phyloP scores from a whole-genome alignment of 345 rosid genomes.

The Eucalyptus fibrosa region DNA sequence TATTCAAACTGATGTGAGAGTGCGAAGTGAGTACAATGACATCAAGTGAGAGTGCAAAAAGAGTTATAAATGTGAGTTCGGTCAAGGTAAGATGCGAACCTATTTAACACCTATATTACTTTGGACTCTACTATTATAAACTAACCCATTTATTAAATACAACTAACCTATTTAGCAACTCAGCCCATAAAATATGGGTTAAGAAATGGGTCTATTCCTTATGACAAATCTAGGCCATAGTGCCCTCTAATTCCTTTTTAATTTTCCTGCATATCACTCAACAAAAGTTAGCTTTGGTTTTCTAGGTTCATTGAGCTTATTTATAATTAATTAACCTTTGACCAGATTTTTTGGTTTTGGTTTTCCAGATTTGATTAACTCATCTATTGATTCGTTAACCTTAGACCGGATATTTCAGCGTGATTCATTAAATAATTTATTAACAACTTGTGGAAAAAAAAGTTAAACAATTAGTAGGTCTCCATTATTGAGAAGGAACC shows the following conservation, averaged over 20 bases:
- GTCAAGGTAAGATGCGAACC: background rate
- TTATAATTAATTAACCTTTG: background rate
- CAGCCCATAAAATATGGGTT: background rate
- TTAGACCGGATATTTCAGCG: background rate
- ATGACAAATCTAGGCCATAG: background rate
- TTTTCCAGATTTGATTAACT: background rate
- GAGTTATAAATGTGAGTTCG: too few species aligned
- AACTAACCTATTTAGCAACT: rapidly evolving
- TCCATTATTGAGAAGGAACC: background rate
- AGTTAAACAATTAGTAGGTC: background rate
- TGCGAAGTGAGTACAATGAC: background rate
- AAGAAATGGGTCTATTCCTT: background rate
- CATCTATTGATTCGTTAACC: background rate
- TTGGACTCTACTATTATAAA: too few species aligned
- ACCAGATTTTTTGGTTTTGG: background rate
- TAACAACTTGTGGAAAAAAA: background rate
- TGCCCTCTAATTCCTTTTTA: too few species aligned
- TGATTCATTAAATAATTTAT: background rate
- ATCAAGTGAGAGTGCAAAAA: background rate
- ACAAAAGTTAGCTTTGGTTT: background rate
- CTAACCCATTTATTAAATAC: background rate
- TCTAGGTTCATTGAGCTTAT: background rate
- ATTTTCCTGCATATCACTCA: background rate
- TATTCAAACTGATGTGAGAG: background rate
- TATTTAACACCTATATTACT: too few species aligned